Conservation (phyloP, 345 rosid species). For the Alliaria petiolata region DNA sequence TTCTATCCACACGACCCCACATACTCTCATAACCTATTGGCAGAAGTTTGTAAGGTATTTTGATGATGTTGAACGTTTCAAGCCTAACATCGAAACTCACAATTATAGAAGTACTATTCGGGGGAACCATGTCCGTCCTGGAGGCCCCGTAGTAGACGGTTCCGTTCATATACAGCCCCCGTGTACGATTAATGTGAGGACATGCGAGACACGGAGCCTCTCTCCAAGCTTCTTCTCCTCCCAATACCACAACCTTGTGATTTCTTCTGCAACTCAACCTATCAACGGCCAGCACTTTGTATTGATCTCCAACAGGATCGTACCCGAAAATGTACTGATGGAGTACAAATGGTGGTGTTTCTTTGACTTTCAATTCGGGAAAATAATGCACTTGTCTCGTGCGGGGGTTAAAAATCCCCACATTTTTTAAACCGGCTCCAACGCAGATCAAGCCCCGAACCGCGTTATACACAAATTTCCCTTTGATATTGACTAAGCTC, state of each 20-base stretch:
- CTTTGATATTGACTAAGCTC: not conserved
- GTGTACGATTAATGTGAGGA: not conserved
- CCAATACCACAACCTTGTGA: not conserved
- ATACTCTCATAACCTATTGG: not conserved
- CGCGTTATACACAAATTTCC: not conserved
- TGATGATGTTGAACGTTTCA: not conserved
- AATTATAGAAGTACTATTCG: not conserved
- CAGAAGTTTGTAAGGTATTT: not conserved
- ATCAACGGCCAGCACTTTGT: slow-evolving; percentile 11
- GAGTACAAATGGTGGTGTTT: not conserved
- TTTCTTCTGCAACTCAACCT: not conserved
- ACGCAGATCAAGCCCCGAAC: not conserved
- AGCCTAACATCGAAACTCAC: slow-evolving; percentile 4
- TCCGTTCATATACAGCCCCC: not conserved
- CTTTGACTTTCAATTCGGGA: not conserved
- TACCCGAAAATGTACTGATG: not conserved
- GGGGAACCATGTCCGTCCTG: too few relatives aligned
- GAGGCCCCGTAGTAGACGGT: not conserved
- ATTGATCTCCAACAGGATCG: not conserved
- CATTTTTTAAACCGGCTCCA: not conserved
- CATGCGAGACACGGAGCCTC: not conserved
- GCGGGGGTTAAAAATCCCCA: slow-evolving; percentile 1
- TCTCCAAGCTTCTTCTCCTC: slow-evolving; percentile 10
- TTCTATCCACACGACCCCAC: not conserved
- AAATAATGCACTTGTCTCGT: not conserved